phyloP scores from a whole-genome alignment of 2,329 filamentous ascomycete species.

The Verticillium tricorpus region DNA sequence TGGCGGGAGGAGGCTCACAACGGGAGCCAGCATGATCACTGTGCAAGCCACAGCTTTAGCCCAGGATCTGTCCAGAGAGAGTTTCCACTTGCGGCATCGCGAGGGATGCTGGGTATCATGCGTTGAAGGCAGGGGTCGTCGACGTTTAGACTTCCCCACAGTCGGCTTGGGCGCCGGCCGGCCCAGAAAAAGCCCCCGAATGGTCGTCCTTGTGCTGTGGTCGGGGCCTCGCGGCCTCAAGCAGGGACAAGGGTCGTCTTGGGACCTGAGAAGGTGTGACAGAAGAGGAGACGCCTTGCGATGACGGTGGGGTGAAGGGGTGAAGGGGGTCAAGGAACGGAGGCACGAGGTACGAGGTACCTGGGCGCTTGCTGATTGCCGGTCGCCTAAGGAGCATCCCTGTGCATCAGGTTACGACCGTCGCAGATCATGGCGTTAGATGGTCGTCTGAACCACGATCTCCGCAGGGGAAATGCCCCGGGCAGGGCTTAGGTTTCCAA shows the following conservation, averaged over 20 bases:
- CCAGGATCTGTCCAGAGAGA: conserved; percentile 20
- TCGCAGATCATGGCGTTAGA: conserved; percentile 34
- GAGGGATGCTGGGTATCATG: conserved; percentile 25
- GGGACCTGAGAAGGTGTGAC: conserved; percentile 15
- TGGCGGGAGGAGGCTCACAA: conserved; percentile 16
- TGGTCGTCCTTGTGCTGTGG: conserved; percentile 7
- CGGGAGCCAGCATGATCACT: conserved; percentile 19
- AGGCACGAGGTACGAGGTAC: background rate
- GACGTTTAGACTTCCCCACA: conserved; percentile 28
- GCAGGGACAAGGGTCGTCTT: conserved; percentile 9
- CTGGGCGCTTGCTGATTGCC: conserved; percentile 12
- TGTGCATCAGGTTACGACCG: conserved; percentile 29
- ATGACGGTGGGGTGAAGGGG: conserved; percentile 1
- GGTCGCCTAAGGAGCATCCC: conserved; percentile 17
- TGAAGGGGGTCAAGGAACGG: conserved; percentile 1
- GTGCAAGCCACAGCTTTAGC: conserved; percentile 12
- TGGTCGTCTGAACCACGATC: conserved; percentile 36
- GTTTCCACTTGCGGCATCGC: conserved; percentile 26
- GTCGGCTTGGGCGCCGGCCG: conserved; percentile 22
- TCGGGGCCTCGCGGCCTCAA: conserved; percentile 9
- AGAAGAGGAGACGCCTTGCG: conserved; percentile 13
- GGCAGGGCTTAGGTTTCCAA: conserved; percentile 18
- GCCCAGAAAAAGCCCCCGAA: conserved; percentile 19
- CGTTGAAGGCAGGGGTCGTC: conserved; percentile 24
- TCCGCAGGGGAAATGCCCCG: conserved; percentile 26